Evolutionary conservation across 805 yeast species (phyloP).

Genomic region (Torulaspora delbrueckii): DNA sequence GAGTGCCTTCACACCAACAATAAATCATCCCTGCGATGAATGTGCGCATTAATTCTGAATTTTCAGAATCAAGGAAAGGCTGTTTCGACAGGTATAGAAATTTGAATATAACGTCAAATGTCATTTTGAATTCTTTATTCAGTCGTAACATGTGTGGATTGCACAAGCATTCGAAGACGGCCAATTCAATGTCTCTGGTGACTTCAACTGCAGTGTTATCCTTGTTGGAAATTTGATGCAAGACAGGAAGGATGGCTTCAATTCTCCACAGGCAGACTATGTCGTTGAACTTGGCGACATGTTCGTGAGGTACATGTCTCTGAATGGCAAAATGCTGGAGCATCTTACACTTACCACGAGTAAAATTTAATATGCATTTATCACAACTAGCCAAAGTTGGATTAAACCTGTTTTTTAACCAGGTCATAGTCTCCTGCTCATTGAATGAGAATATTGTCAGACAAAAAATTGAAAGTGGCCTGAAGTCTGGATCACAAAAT

Average conservation of each 20-base stretch:
- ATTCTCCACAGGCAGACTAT: slow-evolving; percentile 37
- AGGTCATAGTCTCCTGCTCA: slow-evolving; percentile 41
- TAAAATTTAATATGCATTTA: slow-evolving; percentile 50
- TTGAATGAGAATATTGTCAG: slow-evolving; percentile 57
- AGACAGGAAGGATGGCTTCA: slow-evolving; percentile 22
- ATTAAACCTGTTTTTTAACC: slow-evolving; percentile 40
- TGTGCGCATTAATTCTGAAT: slow-evolving; percentile 13
- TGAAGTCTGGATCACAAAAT: slow-evolving; percentile 51
- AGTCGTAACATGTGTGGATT: slow-evolving; percentile 49
- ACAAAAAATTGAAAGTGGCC: slow-evolving; percentile 48
- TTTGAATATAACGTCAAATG: slow-evolving; percentile 38
- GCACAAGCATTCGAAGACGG: slow-evolving; percentile 45
- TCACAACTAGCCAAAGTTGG: slow-evolving; percentile 45
- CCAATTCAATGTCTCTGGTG: slow-evolving; percentile 24
- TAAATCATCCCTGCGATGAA: slow-evolving; percentile 50
- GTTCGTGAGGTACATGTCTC: slow-evolving; percentile 46
- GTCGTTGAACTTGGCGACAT: slow-evolving; percentile 34
- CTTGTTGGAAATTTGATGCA: slow-evolving; percentile 22
- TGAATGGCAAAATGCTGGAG: slow-evolving; percentile 48
- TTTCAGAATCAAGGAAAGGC: slow-evolving; percentile 22
- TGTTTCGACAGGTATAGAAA: slow-evolving; percentile 30
- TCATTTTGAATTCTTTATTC: slow-evolving; percentile 33
- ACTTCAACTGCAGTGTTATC: slow-evolving; percentile 21
- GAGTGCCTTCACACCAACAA: slow-evolving; percentile 51
- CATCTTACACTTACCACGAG: slow-evolving; percentile 47